These are phyloP conservation scores for Blakeslea trispora DNA, from an alignment of 371 early-diverging fungal genomes.

Conservation along the genomic window DNA sequence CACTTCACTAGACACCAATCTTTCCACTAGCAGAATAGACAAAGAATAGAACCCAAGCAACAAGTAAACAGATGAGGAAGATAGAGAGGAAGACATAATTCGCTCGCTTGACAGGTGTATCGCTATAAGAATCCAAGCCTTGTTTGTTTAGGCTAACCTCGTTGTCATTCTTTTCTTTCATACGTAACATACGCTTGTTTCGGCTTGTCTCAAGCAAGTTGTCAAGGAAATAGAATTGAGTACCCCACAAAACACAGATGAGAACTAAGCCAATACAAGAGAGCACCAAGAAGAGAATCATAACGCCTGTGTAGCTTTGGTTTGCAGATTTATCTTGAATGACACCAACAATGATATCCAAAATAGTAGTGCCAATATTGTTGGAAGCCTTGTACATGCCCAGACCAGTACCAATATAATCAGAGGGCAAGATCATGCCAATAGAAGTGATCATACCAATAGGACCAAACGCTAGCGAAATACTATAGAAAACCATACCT, in stretches of 20 bases:
- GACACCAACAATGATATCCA: constrained; percentile 53
- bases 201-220: constrained; percentile 39
- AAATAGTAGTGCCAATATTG: constrained; percentile 51
- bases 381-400: constrained; percentile 53
- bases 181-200: constrained; percentile 33
- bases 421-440: constrained; percentile 50
- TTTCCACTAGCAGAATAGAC: constrained; percentile 39
- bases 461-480: constrained; percentile 55
- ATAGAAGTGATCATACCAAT: constrained; percentile 56
- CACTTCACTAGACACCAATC: constrained; percentile 5
- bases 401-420: constrained; percentile 59
- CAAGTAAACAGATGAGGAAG: constrained; percentile 27
- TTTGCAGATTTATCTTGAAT: constrained; percentile 49
- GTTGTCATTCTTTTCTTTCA: constrained; percentile 46
- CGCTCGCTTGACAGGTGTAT: constrained; percentile 12
- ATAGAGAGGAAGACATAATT: constrained; percentile 32
- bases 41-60: constrained; percentile 52
- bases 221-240: constrained; percentile 33
- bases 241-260: constrained; percentile 29
- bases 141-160: constrained; percentile 35
- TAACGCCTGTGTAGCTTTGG: constrained; percentile 40
- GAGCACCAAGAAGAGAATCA: constrained; percentile 41
- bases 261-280: constrained; percentile 37
- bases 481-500: constrained; percentile 52
- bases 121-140: constrained; percentile 40